phyloP scores from a whole-genome alignment of 768 basidiomycete genomes.

The Coprinellus aureogranulatus region DNA sequence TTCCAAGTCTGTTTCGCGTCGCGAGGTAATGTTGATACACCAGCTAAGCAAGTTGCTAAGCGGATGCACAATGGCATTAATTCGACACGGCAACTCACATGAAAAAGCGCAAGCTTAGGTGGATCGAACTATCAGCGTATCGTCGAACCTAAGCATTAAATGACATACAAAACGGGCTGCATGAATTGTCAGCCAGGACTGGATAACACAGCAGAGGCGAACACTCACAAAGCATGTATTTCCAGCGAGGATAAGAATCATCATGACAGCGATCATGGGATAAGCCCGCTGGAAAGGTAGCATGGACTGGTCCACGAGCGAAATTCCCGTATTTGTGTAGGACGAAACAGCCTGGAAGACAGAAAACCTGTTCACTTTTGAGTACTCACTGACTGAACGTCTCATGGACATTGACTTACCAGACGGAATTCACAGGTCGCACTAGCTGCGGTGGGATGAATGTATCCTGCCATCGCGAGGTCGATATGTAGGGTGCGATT shows the following conservation, averaged over 20 bases:
- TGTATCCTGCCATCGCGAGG: slow-evolving; percentile 52
- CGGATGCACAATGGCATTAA: no score
- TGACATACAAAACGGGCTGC: slow-evolving; percentile 82
- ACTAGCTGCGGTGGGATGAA: slow-evolving; percentile 62
- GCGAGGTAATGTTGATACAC: slow-evolving; percentile 62
- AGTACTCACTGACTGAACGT: background rate
- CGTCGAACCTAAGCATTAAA: no score
- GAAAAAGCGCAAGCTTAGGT: slow-evolving; percentile 65
- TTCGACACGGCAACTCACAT: slow-evolving; percentile 55
- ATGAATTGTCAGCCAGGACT: background rate
- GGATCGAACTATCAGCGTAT: no score
- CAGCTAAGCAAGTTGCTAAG: slow-evolving; percentile 51
- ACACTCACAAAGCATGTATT: slow-evolving; percentile 88
- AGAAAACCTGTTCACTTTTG: slow-evolving; percentile 59
- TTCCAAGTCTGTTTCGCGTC: slow-evolving; percentile 53
- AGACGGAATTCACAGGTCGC: slow-evolving; percentile 55
- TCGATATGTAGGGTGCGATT: slow-evolving; percentile 78
- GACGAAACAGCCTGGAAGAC: slow-evolving; percentile 82
- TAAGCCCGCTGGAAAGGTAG: slow-evolving; percentile 87
- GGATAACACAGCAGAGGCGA: background rate
- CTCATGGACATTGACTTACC: slow-evolving; percentile 42
- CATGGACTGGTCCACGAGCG: slow-evolving; percentile 88
- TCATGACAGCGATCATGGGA: slow-evolving; percentile 70
- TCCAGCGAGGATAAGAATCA: slow-evolving; percentile 80
- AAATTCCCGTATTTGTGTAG: slow-evolving; percentile 87